phyloP scores from a whole-genome alignment of 371 early-diverging fungal species.

The Circinella minor region DNA sequence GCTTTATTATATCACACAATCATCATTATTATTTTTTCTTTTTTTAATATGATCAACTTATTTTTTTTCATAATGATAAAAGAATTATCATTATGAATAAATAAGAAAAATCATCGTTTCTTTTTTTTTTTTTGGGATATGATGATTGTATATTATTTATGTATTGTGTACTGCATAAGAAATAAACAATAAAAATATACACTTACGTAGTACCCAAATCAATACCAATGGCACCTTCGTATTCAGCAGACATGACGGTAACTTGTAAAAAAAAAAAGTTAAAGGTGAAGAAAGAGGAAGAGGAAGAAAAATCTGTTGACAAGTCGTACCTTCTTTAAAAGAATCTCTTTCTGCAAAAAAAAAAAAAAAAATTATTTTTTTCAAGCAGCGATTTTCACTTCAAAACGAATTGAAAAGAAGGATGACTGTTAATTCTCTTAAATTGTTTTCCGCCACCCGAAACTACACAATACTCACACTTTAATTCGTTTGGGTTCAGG shows the following conservation, averaged over 20 bases:
- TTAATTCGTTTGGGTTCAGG: too few species aligned
- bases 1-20: background rate
- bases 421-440: conserved; percentile 3
- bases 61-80: too few species aligned
- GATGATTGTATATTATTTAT: too few species aligned
- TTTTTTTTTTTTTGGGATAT: too few species aligned
- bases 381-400: conserved; percentile 5
- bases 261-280: conserved; percentile 24
- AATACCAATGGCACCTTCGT: conserved; percentile 84
- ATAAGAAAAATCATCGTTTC: background rate
- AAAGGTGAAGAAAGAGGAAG: conserved; percentile 14
- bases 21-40: too few species aligned
- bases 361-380: conserved; percentile 13
- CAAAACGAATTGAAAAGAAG: background rate
- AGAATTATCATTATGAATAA: too few species aligned
- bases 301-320: conserved; percentile 14
- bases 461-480: too few species aligned
- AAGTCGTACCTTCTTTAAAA: conserved; percentile 5
- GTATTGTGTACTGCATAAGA: too few species aligned
- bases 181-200: background rate
- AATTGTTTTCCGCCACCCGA: background rate
- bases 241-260: conserved; percentile 63
- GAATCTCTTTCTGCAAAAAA: background rate
- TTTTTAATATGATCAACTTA: too few species aligned
- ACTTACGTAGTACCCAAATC: conserved; percentile 99